These are phyloP conservation scores for Phallus indusiatus DNA, from an alignment of 768 basidiomycete genomes.

Conservation along the genomic window DNA sequence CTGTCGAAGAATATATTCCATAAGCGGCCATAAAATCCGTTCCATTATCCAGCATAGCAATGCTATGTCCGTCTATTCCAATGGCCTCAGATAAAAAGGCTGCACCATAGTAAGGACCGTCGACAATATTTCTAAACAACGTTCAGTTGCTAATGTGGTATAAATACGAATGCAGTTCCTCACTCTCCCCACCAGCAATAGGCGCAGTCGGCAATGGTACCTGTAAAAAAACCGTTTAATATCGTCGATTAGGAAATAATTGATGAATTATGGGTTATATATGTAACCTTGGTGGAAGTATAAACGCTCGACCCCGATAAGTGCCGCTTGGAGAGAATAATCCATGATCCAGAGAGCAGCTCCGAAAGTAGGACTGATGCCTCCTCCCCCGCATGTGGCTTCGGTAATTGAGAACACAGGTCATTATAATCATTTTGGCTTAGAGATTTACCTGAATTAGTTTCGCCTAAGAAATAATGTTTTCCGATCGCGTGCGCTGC, in stretches of 20 bases:
- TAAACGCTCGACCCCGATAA: conserved; percentile 26
- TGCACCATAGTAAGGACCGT: conserved; percentile 29
- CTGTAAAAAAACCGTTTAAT: background rate
- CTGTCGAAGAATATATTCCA: conserved; percentile 19
- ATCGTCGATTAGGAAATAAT: no score
- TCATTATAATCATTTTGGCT: background rate
- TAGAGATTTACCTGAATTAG: conserved; percentile 26
- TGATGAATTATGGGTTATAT: background rate
- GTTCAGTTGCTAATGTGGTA: background rate
- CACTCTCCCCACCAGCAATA: conserved; percentile 32
- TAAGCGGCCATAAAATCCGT: conserved; percentile 22
- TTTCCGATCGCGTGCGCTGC: conserved; percentile 25
- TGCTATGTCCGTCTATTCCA: conserved; percentile 22
- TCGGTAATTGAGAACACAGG: background rate
- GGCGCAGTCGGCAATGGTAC: conserved; percentile 31
- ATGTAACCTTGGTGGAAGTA: conserved; percentile 29
- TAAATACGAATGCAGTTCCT: background rate
- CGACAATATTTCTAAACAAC: conserved; percentile 16
- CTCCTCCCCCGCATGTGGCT: conserved; percentile 34
- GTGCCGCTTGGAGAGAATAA: conserved; percentile 29
- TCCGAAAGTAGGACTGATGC: conserved; percentile 32
- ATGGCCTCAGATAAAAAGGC: conserved; percentile 30
- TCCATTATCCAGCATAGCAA: conserved; percentile 28
- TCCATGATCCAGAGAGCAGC: conserved; percentile 33
- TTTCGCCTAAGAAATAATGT: conserved; percentile 30